Percentiles rank a stretch among this genome's conserved stretches.
Evolutionary conservation across 768 basidiomycete genomes (phyloP).

Genomic region (Russula brevipes): DNA sequence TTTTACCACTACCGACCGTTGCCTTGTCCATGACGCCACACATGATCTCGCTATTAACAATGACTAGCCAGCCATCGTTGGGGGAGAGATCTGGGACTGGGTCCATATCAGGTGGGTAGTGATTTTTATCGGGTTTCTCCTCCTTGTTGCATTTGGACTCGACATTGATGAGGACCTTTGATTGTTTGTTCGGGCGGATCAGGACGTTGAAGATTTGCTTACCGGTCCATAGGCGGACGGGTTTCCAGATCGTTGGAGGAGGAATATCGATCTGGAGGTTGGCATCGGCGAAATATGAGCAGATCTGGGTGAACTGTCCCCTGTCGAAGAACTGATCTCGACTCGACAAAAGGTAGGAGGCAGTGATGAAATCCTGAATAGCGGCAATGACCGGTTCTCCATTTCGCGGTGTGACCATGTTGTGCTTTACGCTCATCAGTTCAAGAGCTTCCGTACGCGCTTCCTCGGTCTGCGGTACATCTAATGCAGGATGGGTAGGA

Average conservation of each 20-base stretch:
- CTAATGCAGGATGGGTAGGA: conserved; percentile 38
- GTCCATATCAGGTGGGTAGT: conserved; percentile 57
- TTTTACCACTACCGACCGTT: conserved; percentile 96
- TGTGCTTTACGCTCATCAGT: conserved; percentile 95
- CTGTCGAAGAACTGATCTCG: conserved; percentile 92
- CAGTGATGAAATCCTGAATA: conserved; percentile 99
- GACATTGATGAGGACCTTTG: conserved; percentile 85
- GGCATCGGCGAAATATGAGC: conserved; percentile 90
- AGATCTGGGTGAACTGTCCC: conserved; percentile 93
- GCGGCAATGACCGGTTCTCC: conserved; percentile 99
- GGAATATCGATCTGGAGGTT: conserved; percentile 91
- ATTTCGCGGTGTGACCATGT: conserved; percentile 95
- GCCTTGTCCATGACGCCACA: conserved; percentile 99
- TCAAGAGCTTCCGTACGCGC: conserved; percentile 94
- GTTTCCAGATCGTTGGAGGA: conserved; percentile 91
- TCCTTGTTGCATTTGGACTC: conserved; percentile 93
- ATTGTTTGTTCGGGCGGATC: conserved; percentile 87
- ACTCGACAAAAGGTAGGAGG: conserved; percentile 89
- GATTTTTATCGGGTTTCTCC: conserved; percentile 61
- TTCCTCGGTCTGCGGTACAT: conserved; percentile 98
- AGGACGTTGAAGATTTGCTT: conserved; percentile 98
- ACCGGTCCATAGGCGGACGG: conserved; percentile 91
- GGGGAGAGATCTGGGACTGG: conserved; percentile 81
- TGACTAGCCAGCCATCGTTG: conserved; percentile 96
- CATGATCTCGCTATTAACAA: conserved; percentile 98